phyloP scores from a whole-genome alignment of 2,329 filamentous ascomycete genomes.

The Colletotrichum graminicola region DNA sequence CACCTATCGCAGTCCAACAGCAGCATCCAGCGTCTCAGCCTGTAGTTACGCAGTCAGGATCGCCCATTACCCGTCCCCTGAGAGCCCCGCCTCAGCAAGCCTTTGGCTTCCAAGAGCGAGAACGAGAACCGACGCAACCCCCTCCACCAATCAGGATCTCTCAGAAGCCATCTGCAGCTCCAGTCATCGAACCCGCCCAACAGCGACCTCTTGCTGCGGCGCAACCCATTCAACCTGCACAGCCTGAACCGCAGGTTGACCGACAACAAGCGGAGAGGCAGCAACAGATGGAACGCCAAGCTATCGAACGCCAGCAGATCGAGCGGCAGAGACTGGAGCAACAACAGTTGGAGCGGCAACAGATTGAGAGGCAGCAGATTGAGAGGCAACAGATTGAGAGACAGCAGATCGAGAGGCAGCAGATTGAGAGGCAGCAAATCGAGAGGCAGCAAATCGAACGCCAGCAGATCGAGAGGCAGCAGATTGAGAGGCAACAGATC shows the following conservation, averaged over 20 bases:
- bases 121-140: constrained; percentile 51
- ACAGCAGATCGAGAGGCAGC: constrained; percentile 44
- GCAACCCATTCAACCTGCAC: constrained; percentile 51
- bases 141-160: constrained; percentile 56
- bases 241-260: constrained; percentile 48
- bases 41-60: constrained; percentile 58
- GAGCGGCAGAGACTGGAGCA: constrained; percentile 48
- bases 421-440: constrained; percentile 45
- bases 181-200: constrained; percentile 52
- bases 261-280: constrained; percentile 46
- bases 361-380: constrained; percentile 44
- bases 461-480: constrained; percentile 41
- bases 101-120: constrained; percentile 61
- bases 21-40: constrained; percentile 55
- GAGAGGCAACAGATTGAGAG: constrained; percentile 36
- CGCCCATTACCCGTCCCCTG: constrained; percentile 58
- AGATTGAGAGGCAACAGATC: constrained; percentile 40
- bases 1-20: constrained; percentile 48
- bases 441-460: constrained; percentile 39
- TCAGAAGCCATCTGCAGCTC: constrained; percentile 53
- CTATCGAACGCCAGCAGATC: constrained; percentile 38
- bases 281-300: constrained; percentile 48
- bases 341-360: constrained; percentile 35
- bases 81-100: constrained; percentile 55
- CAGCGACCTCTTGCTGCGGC: constrained; percentile 51